Evolutionary conservation across 2,329 filamentous ascomycete genomes (phyloP).

Genomic region (Acephala macrosclerotiorum): DNA sequence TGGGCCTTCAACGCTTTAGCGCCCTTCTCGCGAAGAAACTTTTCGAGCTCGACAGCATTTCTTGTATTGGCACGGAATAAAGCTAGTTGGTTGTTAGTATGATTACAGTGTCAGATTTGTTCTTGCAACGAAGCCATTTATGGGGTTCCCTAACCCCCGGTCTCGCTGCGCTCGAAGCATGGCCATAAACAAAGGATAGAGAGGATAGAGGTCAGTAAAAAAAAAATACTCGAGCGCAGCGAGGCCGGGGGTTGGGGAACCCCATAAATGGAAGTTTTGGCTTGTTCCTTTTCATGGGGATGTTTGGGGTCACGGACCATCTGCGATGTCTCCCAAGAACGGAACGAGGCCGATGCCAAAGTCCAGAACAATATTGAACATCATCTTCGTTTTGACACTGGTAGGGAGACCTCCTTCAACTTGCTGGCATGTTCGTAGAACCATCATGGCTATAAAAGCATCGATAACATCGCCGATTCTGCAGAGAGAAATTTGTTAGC

Average conservation of each 20-base stretch:
- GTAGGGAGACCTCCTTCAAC: conserved; percentile 79
- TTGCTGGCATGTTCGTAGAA: conserved; percentile 75
- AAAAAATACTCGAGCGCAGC: too few species aligned
- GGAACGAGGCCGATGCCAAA: conserved; percentile 78
- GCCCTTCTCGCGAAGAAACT: conserved; percentile 73
- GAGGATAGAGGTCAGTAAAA: too few species aligned
- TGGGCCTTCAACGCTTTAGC: conserved; percentile 59
- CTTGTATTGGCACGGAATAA: conserved; percentile 78
- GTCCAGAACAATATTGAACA: conserved; percentile 79
- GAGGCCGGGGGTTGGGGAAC: too few species aligned
- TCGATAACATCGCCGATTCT: conserved; percentile 81
- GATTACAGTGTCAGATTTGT: too few species aligned
- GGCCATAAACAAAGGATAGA: too few species aligned
- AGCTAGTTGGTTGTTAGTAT: too few species aligned
- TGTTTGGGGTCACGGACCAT: too few species aligned
- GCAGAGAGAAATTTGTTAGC: conserved; percentile 34
- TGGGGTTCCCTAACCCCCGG: too few species aligned
- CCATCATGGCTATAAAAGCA: conserved; percentile 74
- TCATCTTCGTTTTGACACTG: conserved; percentile 72
- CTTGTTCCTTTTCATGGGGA: too few species aligned
- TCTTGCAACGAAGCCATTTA: too few species aligned
- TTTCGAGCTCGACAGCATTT: conserved; percentile 72
- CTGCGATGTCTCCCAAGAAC: conserved; percentile 77
- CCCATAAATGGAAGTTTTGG: too few species aligned
- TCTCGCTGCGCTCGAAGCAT: too few species aligned